Evolutionary conservation across 768 basidiomycete species (phyloP).

Genomic region (Megacollybia marginata): DNA sequence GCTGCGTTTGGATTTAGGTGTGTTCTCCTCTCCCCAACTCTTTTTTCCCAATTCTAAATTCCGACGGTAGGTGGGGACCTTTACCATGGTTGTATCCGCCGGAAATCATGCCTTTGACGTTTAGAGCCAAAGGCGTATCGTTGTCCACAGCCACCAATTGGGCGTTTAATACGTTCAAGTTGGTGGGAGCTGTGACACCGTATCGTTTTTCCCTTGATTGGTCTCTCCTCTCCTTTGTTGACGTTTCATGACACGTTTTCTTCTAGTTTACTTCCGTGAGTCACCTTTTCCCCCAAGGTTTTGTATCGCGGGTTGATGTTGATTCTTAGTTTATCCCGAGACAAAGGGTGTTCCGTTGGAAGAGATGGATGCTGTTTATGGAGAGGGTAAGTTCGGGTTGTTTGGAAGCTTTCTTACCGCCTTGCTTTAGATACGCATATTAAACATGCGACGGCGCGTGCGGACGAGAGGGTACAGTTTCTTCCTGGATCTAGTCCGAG

Average conservation of each 20-base stretch:
- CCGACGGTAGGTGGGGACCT: constrained; percentile 64
- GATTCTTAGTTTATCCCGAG: constrained; percentile 74
- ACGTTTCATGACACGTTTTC: too few relatives aligned
- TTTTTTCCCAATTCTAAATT: neutral
- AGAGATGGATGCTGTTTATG: constrained; percentile 87
- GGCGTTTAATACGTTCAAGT: constrained; percentile 80
- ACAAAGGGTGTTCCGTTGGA: constrained; percentile 83
- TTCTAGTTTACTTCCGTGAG: constrained; percentile 69
- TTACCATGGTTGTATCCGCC: constrained; percentile 68
- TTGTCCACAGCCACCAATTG: constrained; percentile 88
- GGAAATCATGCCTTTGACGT: constrained; percentile 82
- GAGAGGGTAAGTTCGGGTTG: constrained; percentile 50
- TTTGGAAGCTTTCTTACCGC: neutral
- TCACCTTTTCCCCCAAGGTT: constrained; percentile 3
- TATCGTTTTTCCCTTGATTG: constrained; percentile 71
- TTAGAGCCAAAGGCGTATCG: constrained; percentile 92
- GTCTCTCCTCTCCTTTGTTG: constrained; percentile 8
- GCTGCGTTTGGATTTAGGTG: constrained; percentile 88
- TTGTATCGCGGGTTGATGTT: neutral
- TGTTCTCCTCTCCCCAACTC: constrained; percentile 2
- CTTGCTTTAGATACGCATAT: neutral
- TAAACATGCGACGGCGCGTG: neutral
- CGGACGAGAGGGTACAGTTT: neutral
- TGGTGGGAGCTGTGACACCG: constrained; percentile 81
- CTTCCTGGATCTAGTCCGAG: neutral